A percentile compares a stretch with the other conserved stretches of the same genome.
Conservation (phyloP, 306 rosid genomes). For the Elaeagnus macrophylla region DNA sequence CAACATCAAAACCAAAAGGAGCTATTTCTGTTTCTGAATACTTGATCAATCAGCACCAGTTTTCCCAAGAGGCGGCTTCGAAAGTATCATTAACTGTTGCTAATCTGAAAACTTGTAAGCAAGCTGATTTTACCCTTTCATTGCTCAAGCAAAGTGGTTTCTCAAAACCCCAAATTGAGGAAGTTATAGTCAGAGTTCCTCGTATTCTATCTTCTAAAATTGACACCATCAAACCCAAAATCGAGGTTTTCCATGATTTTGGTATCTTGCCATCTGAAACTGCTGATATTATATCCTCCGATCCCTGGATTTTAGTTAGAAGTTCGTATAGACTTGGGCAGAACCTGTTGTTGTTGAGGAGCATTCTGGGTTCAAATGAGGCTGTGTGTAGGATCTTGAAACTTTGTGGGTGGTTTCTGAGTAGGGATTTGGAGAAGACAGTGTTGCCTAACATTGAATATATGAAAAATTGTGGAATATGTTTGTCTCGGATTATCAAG, state of each 20-base stretch:
- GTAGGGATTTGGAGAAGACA: constrained; percentile 23
- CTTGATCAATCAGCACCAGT: constrained; percentile 25
- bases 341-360: constrained; percentile 20
- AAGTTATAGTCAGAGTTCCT: constrained; percentile 11
- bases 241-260: constrained; percentile 26
- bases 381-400: constrained; percentile 20
- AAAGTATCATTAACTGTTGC: constrained; percentile 14
- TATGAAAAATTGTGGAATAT: constrained; percentile 19
- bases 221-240: constrained; percentile 24
- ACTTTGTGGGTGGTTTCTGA: constrained; percentile 12
- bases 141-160: constrained; percentile 21
- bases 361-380: constrained; percentile 18
- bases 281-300: constrained; percentile 18
- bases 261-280: constrained; percentile 21
- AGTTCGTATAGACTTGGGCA: constrained; percentile 13
- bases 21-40: constrained; percentile 3
- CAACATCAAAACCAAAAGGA: constrained; percentile 1
- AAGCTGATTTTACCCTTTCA: constrained; percentile 12
- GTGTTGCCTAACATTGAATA: constrained; percentile 25
- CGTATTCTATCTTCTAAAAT: constrained; percentile 15
- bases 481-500: constrained; percentile 9
- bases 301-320: constrained; percentile 20
- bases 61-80: constrained; percentile 20
- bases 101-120: constrained; percentile 10
- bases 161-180: constrained; percentile 26